Evolutionary conservation across 805 yeast genomes (phyloP), one percentile per base, ranked within the genome.

Genomic region (Lipomyces sp.): DNA sequence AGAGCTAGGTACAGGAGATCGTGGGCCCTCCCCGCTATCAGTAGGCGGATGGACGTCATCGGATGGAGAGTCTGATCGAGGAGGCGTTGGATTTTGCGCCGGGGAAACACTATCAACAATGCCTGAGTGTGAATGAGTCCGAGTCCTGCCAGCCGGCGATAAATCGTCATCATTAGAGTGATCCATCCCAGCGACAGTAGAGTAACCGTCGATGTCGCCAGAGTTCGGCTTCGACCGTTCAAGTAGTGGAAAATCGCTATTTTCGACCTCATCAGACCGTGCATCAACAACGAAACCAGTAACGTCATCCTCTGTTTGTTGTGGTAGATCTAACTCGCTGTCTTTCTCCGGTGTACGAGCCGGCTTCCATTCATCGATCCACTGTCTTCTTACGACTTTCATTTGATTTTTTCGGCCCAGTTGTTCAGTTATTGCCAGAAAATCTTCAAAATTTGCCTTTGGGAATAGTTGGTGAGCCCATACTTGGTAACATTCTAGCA

Each of bases 381-480:
- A 65, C 55, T 35, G 50, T 11, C 53, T 39, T 11, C 72, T 51
- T 15, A 50, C 58, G 11, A 76, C 79, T 65, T 80, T 81, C 37
- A 86, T 76, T 13, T 76, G 77, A 18, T 79, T 76, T 4, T 74
- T 75, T 68, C 76, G 77, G 13, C 90, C 87, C 53, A 86, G 81
- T 15, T 81, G 77, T 53, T 83, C 80, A 59, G 87, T 77, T 71
- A 88, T 77, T 32, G 81, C 80, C 0, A 89, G 77, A 73, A 92
- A 87, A 75, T 90, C 96, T 57, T 80, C 80, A 70, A 92, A 90
- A 69, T 85, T 87, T 15, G 95, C 91, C 78, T 89, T 90, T 3
- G 97, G 96, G 74, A 84, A 91, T 50, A 92, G 72, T 30, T 83
- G 80, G 75, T 90, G 94, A 0, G 89, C 92, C 93, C 94, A 90